Evolutionary conservation across 2,329 filamentous ascomycete species (phyloP), one percentile per base, ranked within the genome.

Genomic region (Trichoderma atrobrunneum): DNA sequence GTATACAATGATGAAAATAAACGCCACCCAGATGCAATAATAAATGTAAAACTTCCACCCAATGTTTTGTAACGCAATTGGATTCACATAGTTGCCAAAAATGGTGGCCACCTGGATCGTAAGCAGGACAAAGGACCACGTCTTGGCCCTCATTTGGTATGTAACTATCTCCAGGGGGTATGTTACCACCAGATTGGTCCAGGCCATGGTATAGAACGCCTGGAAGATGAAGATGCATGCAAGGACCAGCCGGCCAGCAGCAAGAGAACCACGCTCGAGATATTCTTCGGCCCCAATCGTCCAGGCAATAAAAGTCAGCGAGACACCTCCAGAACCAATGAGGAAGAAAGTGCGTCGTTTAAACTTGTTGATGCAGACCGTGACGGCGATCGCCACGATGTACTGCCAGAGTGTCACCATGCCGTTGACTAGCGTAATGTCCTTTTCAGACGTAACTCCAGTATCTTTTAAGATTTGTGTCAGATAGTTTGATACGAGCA

Each of bases 201-300:
- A 85, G 1, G 81, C 83, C 39, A 83, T 78, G 0, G 80, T 83
- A 67, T 84, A 84, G 43, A 83, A 83, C 0, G 77, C 79, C 30
- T 83, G 80, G 74, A 83, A 84, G 39, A 84, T 66, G 72, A 84
- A 84, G 70, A 85, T 83, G 70, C 81, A 84, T 0, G 81, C 81
- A 4, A 85, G 74, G 0, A 84, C 82, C 0, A 82, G 74, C 1
- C 80, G 78, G 0, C 81, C 81, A 0, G 76, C 80, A 0, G 77
- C 76, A 0, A 81, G 24, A 4, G 78, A 81, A 4, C 75, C 75
- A 5, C 74, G 72, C 36, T 82, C 80, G 0, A 81, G 77, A 51
- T 82, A 84, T 36, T 80, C 78, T 71, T 82, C 79, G 0, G 82
- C 81, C 0, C 81, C 78, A 7, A 79, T 79, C 0, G 82, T 84